These are phyloP conservation scores for Mytilinidion resinicola DNA, from an alignment of 495 filamentous ascomycete species.

Conservation along the genomic window DNA sequence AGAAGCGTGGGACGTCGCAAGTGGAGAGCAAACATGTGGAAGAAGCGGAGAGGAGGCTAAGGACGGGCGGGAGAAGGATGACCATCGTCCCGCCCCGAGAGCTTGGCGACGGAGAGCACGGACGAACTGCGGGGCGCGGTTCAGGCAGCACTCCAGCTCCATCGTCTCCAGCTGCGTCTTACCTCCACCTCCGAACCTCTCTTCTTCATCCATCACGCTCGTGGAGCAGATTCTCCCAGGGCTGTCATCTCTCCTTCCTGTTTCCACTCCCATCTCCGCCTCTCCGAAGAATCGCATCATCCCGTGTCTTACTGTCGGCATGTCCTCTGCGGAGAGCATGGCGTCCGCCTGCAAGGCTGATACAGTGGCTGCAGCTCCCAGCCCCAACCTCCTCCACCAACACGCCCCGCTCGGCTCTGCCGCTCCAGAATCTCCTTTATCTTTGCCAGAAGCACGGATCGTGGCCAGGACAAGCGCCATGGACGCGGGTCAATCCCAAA, in stretches of 20 bases:
- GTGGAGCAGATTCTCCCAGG: neutral
- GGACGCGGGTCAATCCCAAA: neutral
- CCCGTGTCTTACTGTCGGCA: neutral
- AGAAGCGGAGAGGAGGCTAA: no score
- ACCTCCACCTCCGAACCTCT: neutral
- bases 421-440: neutral
- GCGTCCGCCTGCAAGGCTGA: neutral
- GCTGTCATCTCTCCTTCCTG: neutral
- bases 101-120: no score
- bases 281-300: no score
- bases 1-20: no score
- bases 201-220: neutral
- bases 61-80: no score
- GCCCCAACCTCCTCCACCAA: neutral
- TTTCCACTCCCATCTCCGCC: neutral
- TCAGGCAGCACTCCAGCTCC: constrained; percentile 1
- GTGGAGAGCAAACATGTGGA: no score
- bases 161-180: neutral
- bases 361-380: constrained; percentile 1
- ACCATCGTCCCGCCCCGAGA: no score
- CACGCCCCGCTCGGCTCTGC: neutral
- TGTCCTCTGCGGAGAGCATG: neutral
- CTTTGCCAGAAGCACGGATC: neutral
- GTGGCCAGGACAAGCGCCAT: neutral
- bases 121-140: neutral